Evolutionary conservation across 345 rosid genomes (phyloP), one percentile per base, ranked within the genome.

Genomic region (Aquilaria sinensis): DNA sequence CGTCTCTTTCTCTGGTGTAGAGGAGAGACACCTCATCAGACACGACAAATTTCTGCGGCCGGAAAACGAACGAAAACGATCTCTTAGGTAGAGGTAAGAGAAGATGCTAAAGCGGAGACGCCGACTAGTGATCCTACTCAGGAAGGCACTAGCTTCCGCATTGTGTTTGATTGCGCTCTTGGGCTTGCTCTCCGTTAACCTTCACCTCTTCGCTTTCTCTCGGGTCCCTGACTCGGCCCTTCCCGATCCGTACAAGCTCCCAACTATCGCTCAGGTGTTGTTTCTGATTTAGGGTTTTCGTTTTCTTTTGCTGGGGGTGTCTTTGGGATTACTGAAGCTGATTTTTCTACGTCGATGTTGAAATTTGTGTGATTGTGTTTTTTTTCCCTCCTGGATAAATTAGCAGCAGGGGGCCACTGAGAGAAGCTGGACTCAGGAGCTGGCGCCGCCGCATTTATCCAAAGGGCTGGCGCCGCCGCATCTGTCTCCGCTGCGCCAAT

Each of bases 401-500:
- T 53, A 75, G 67, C 76, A 78, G 61, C 77, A 70, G 57, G 67
- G 75, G 50, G 66, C 72, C 14, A 30, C 73, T 15, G 90, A 76
- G 69, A 73, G 74, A 66, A 79, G 79, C 62, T 82, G 77, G 85
- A 84, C 75, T 45, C 74, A 61, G 29, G 90, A 84, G 82, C 69
- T 75, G 12, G 68, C 67, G 64, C 82, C 89, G 4, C 90, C 85
- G 23, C 78, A 74, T 69, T 53, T 78, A 50, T 81, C 71, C 12
- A 79, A 77, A 76, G 89, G 87, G 78, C 69, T 73, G 12, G 69
- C 68, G 69, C 83, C 79, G 14, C 91, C 92, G 37, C 81, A 70
- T 67, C 32, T 84, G 34, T 77, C 59, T 72, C 83, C 78, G 14
- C 90, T 90, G 45, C 81, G 69, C 64, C 32, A 81, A 30, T 77